Conservation (phyloP, 179 eudicot genomes). For the Beta macrorhiza region DNA sequence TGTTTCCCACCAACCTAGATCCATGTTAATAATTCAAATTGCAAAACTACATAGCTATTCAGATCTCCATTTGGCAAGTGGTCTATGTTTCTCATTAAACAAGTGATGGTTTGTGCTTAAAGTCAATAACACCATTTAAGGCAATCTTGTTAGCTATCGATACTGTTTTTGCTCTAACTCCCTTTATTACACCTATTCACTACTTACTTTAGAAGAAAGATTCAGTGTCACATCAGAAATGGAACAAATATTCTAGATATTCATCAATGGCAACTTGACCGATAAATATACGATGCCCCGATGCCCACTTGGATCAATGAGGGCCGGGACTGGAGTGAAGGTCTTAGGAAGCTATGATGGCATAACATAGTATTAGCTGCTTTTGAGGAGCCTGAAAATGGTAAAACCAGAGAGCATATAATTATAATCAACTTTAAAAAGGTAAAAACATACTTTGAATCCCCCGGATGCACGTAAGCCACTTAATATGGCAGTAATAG, state of each 20-base stretch:
- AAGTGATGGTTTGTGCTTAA: background rate
- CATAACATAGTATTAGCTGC: background rate
- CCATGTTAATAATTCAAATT: background rate
- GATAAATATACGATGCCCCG: background rate
- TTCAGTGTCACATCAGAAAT: background rate
- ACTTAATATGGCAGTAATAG: conserved; percentile 10
- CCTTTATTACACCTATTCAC: background rate
- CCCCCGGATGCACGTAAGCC: background rate
- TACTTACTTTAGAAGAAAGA: background rate
- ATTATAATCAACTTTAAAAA: background rate
- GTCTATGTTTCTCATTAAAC: background rate
- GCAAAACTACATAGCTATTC: background rate
- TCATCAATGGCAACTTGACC: background rate
- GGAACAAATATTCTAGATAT: background rate
- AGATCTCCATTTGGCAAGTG: background rate
- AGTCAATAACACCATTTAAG: background rate
- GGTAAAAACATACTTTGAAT: background rate
- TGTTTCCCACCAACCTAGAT: background rate
- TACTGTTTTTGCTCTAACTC: background rate
- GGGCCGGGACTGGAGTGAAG: background rate
- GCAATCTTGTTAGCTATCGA: background rate
- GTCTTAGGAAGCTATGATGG: background rate
- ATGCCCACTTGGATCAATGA: background rate
- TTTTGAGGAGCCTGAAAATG: background rate
- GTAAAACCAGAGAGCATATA: background rate